Percentiles rank a stretch among this genome's conserved stretches.
Evolutionary conservation across 495 filamentous ascomycete species (phyloP).

Genomic region (Physcia stellaris): DNA sequence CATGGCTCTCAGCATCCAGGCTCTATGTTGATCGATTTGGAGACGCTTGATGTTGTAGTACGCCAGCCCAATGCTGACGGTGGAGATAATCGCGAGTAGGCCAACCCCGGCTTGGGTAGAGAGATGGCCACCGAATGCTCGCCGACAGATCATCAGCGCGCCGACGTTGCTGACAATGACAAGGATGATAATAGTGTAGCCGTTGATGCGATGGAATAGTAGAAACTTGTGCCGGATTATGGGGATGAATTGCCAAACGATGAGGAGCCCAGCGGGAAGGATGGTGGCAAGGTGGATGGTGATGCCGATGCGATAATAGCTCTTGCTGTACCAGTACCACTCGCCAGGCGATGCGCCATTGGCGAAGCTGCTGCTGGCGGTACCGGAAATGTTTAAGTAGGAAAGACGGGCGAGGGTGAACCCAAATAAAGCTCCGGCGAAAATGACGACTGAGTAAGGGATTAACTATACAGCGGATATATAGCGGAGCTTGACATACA

Average conservation of each 20-base stretch:
- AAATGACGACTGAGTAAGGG: slow-evolving; percentile 4
- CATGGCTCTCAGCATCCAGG: slow-evolving; percentile 41
- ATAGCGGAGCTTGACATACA: not conserved
- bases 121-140: slow-evolving; percentile 30
- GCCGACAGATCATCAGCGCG: slow-evolving; percentile 30
- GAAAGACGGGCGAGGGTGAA: slow-evolving; percentile 9
- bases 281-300: slow-evolving; percentile 30
- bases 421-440: slow-evolving; percentile 9
- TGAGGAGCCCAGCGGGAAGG: slow-evolving; percentile 32
- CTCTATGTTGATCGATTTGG: slow-evolving; percentile 42
- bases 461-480: not conserved
- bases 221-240: slow-evolving; percentile 31
- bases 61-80: slow-evolving; percentile 22
- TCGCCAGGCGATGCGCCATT: slow-evolving; percentile 26
- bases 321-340: slow-evolving; percentile 32
- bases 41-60: slow-evolving; percentile 36
- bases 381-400: slow-evolving; percentile 5
- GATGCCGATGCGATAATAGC: slow-evolving; percentile 29
- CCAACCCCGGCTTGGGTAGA: slow-evolving; percentile 25
- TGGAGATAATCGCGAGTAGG: slow-evolving; percentile 23
- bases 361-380: slow-evolving; percentile 8
- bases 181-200: slow-evolving; percentile 33
- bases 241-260: slow-evolving; percentile 37
- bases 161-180: slow-evolving; percentile 23
- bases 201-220: slow-evolving; percentile 37